Base-by-base conservation (phyloP, 805 yeast genomes). In the Barnettozyma pratensis region DNA sequence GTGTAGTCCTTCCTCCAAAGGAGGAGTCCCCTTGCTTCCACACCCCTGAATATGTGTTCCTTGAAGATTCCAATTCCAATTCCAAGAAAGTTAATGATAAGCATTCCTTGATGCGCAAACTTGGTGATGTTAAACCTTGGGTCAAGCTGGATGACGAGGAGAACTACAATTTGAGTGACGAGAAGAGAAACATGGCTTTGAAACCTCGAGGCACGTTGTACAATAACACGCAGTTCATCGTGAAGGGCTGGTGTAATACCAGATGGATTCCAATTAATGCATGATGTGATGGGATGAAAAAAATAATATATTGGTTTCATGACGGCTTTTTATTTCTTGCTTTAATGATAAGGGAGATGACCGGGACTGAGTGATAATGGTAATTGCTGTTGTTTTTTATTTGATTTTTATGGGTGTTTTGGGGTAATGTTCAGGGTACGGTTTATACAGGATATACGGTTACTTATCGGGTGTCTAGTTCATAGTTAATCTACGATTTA, bases 1-100 rank as follows among this genome's bases (percentile, higher is more conserved):
- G 68, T 44, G 81, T 80, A 12, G 69, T 80, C 5, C 59, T 81
- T 32, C 73, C 76, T 4, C 83, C 85, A 27, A 65, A 84, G 40
- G 49, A 53, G 2, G 86, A 80, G 53, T 50, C 56, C 1, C 50
- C 59, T 8, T 71, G 70, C 25, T 45, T 28, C 7, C 65, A 63
- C 50, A 45, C 65, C 8, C 60, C 58, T 38, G 58, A 64, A 10
- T 66, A 67, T 31, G 57, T 55, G 11, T 57, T 53, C 29, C 46
- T 44, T 9, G 50, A 44, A 6, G 35, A 36, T n/a, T 39, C n/a
- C 9, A 37, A 43, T 6, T 31, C 44, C 46, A 45, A 50, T 42
- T 19, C 19, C 19, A 29, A 35, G 9, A 42, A 29, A 14, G 30
- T 12, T 27, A 14, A n/a, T 10, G 26, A 41, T 28, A 45, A 35